These are phyloP conservation scores for Bimuria novae-zelandiae DNA, from an alignment of 2,329 filamentous ascomycete genomes.

Conservation along the genomic window DNA sequence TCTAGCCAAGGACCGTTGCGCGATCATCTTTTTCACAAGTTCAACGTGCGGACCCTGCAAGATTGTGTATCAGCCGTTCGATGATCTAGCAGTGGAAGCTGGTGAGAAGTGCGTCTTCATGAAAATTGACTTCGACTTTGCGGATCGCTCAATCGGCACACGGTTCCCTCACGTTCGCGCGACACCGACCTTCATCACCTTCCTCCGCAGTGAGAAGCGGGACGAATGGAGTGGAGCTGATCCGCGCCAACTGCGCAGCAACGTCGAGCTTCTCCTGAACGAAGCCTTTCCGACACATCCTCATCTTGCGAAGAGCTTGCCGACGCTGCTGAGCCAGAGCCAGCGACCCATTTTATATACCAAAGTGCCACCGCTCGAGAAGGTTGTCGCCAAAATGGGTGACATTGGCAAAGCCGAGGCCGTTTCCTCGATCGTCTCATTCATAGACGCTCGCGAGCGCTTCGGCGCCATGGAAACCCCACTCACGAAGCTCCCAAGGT, in stretches of 20 bases:
- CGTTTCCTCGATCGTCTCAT: constrained; percentile 68
- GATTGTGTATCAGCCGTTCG: constrained; percentile 78
- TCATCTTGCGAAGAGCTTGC: constrained; percentile 72
- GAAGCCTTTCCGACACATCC: constrained; percentile 77
- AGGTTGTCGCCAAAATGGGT: constrained; percentile 80
- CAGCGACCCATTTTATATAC: constrained; percentile 73
- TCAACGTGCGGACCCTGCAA: constrained; percentile 86
- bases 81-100: constrained; percentile 75
- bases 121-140: constrained; percentile 77
- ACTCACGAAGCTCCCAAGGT: constrained; percentile 70
- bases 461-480: constrained; percentile 67
- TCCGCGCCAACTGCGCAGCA: constrained; percentile 67
- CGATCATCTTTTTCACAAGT: constrained; percentile 90
- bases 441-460: constrained; percentile 67
- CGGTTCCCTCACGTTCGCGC: constrained; percentile 66
- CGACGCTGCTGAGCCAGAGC: constrained; percentile 67
- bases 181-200: constrained; percentile 89
- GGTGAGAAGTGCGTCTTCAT: constrained; percentile 72
- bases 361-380: constrained; percentile 81
- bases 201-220: constrained; percentile 73
- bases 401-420: constrained; percentile 60
- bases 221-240: constrained; percentile 83
- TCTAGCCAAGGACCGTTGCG: constrained; percentile 67
- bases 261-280: constrained; percentile 73
- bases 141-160: constrained; percentile 65